Base-by-base conservation (phyloP, 2,329 filamentous ascomycete species). In the Lachnellula suecica region DNA sequence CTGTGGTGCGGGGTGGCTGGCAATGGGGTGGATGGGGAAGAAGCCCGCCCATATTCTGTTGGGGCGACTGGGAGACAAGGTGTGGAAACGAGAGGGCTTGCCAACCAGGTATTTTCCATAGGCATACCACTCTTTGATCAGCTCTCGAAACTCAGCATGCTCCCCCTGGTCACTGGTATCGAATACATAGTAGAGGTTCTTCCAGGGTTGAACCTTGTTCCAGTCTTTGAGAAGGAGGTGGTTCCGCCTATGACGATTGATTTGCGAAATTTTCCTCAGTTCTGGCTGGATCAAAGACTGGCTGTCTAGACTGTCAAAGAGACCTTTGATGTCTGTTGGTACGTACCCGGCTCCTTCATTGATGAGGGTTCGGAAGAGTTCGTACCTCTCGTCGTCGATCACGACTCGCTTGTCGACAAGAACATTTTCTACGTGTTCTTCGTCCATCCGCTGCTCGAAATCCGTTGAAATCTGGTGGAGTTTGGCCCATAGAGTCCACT, bases 401-500 rank as follows among this genome's bases (percentile, higher is more conserved):
- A 59, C 45, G 9, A 61, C 15, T 3, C 55, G 51, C 25, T 55
- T 58, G 9, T 54, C 41, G 10, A 55, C 46, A 4, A 57, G 29
- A 19, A 43, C 15, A 46, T 61, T 53, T 48, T 60, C 59, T 6
- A 61, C 53, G 44, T 61, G 50, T 27, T 50, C 49, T 9, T 17
- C 10, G 9, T 24, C 44, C 6, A 51, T 43, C 20, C 24, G 40
- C 7, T 27, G n/a, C 11, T 71, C 42, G 44, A 61, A 49, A 44
- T 68, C 24, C 66, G 68, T 5, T 57, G 62, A 19, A 44, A 57
- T 47, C 52, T 71, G 46, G 49, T 60, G 49, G 53, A 61, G 20
- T 17, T 70, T 3, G 66, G 67, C 3, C 54, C 58, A 25, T 41
- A 50, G 23, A 68, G 70, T 59, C 41, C 40, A 51, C 13, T 31